phyloP scores from a whole-genome alignment of 495 filamentous ascomycete genomes.

The Baudoinia panamericana region DNA sequence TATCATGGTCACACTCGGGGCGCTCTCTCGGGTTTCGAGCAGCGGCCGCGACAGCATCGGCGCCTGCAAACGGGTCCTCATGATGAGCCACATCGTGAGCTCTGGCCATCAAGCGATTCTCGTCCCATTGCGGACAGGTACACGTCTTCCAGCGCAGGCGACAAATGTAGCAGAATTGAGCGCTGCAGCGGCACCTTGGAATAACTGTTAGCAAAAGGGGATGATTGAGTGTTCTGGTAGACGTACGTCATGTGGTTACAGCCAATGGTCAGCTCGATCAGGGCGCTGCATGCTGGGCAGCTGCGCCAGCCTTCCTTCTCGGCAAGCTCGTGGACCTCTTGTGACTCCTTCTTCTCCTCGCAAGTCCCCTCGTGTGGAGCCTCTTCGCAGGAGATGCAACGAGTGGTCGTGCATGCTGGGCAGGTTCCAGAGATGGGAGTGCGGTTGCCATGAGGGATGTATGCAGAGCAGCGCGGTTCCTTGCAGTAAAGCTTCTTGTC shows the following conservation, averaged over 20 bases:
- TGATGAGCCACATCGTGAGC: slow-evolving; percentile 29
- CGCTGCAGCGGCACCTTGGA: slow-evolving; percentile 20
- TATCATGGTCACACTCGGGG: slow-evolving; percentile 23
- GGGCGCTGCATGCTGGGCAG: slow-evolving; percentile 24
- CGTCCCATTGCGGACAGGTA: slow-evolving; percentile 15
- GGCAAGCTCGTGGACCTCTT: slow-evolving; percentile 22
- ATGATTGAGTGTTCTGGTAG: slow-evolving; percentile 11
- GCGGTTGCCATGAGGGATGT: slow-evolving; percentile 28
- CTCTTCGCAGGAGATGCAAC: slow-evolving; percentile 38
- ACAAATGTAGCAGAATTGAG: slow-evolving; percentile 24
- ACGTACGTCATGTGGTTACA: slow-evolving; percentile 19
- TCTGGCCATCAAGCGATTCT: slow-evolving; percentile 15
- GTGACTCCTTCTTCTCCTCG: slow-evolving; percentile 9
- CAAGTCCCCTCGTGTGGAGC: slow-evolving; percentile 28
- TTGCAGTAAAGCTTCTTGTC: slow-evolving; percentile 24
- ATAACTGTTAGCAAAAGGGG: neutral
- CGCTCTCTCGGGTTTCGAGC: slow-evolving; percentile 17
- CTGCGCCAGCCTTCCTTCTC: slow-evolving; percentile 23
- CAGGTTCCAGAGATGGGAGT: slow-evolving; percentile 32
- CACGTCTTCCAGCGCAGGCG: slow-evolving; percentile 21
- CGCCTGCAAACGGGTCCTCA: slow-evolving; percentile 3
- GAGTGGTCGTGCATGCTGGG: slow-evolving; percentile 27
- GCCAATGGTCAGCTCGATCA: slow-evolving; percentile 8
- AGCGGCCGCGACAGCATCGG: slow-evolving; percentile 1
- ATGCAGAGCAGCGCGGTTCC: slow-evolving; percentile 17